Evolutionary conservation across 176 grass and related monocot genomes (phyloP).

Genomic region (Otatea glauca): DNA sequence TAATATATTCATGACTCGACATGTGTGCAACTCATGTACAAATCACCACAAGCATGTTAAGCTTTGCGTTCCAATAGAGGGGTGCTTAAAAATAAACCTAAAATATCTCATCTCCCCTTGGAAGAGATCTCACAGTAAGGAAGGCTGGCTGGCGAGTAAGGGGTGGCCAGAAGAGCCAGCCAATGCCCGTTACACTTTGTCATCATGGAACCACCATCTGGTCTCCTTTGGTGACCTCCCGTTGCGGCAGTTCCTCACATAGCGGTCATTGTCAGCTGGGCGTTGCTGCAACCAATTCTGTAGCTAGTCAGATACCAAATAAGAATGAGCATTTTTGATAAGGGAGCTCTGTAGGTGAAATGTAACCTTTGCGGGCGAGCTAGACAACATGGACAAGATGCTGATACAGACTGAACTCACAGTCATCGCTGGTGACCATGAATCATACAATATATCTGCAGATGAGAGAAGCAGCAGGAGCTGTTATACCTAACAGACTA

Average conservation of each 20-base stretch:
- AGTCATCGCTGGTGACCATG: slow-evolving; percentile 95
- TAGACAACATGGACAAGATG: slow-evolving; percentile 94
- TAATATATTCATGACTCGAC: slow-evolving; percentile 40
- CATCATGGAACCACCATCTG: slow-evolving; percentile 96
- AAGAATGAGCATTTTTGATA: not conserved
- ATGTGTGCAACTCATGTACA: slow-evolving; percentile 48
- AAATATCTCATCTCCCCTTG: slow-evolving; percentile 53
- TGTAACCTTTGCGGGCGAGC: slow-evolving; percentile 81
- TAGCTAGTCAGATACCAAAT: slow-evolving; percentile 27
- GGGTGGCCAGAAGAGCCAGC: not conserved
- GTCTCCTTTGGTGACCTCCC: slow-evolving; percentile 86
- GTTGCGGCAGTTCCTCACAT: slow-evolving; percentile 88
- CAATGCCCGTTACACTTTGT: slow-evolving; percentile 58
- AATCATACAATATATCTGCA: slow-evolving; percentile 96
- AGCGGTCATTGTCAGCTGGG: slow-evolving; percentile 78
- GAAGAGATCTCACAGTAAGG: slow-evolving; percentile 38
- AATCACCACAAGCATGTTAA: slow-evolving; percentile 55
- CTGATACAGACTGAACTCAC: slow-evolving; percentile 95
- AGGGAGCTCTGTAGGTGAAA: not conserved
- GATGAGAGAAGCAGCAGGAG: slow-evolving; percentile 7
- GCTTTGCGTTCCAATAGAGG: slow-evolving; percentile 39
- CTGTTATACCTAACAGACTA: not conserved
- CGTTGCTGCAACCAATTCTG: slow-evolving; percentile 64
- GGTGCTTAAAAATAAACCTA: slow-evolving; percentile 58
- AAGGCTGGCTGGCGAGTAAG: not conserved